Evolutionary conservation across 257 asterid genomes (phyloP).

Genomic region (Coffea canephora): DNA sequence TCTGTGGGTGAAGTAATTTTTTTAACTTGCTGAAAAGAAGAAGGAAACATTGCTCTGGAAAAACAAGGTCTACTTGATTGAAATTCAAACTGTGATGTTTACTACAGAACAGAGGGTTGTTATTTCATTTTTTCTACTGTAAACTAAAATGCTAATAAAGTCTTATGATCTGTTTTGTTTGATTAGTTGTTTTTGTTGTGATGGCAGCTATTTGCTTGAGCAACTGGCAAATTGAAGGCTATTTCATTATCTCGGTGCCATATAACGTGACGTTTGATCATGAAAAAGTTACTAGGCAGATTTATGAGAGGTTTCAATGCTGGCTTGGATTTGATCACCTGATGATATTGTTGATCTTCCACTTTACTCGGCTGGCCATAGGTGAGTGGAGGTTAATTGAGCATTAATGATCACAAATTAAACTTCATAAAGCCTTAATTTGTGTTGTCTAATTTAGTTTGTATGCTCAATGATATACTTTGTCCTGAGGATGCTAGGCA

Average conservation of each 20-base stretch:
- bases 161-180: neutral
- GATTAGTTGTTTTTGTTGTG: neutral
- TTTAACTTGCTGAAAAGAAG: too few relatives aligned
- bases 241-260: slow-evolving; percentile 79
- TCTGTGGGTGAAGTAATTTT: too few relatives aligned
- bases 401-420: neutral
- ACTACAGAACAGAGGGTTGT: neutral
- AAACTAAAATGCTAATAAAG: neutral
- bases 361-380: too few relatives aligned
- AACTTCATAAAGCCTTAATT: neutral
- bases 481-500: neutral
- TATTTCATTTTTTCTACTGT: neutral
- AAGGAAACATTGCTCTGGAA: too few relatives aligned
- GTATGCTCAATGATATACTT: neutral
- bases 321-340: slow-evolving; percentile 59
- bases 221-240: slow-evolving; percentile 82
- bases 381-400: slow-evolving; percentile 29
- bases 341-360: slow-evolving; percentile 73
- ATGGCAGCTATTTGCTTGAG: slow-evolving; percentile 64
- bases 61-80: too few relatives aligned
- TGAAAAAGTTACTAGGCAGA: slow-evolving; percentile 59
- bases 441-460: neutral
- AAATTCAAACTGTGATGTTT: too few relatives aligned
- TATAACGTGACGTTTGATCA: slow-evolving; percentile 95
- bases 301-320: slow-evolving; percentile 65